These are phyloP conservation scores for Aspergillus mulundensis DNA, from an alignment of 495 filamentous ascomycete species.

Conservation along the genomic window DNA sequence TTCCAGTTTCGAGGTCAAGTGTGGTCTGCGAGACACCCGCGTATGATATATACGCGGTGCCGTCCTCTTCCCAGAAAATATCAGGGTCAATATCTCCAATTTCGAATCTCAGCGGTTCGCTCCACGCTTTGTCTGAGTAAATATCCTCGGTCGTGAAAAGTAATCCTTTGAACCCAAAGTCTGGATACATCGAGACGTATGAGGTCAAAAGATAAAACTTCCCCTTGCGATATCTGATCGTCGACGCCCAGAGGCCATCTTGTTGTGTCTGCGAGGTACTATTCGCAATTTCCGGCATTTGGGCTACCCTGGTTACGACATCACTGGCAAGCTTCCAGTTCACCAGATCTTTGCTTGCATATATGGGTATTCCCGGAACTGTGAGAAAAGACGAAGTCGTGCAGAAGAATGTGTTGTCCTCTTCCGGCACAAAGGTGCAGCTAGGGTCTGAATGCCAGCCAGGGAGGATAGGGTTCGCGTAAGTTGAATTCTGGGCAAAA, in stretches of 20 bases:
- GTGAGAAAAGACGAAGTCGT: conserved; percentile 21
- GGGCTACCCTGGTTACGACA: conserved; percentile 11
- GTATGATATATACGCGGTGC: conserved; percentile 12
- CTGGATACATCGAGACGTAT: conserved; percentile 8
- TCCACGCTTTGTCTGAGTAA: conserved; percentile 17
- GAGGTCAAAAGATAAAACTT: conserved; percentile 19
- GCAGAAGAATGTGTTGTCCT: conserved; percentile 23
- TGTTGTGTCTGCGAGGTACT: conserved; percentile 14
- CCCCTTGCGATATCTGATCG: conserved; percentile 22
- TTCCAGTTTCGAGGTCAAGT: conserved; percentile 19
- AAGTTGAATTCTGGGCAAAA: conserved; percentile 2
- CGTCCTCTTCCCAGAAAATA: conserved; percentile 26
- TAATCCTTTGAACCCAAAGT: conserved; percentile 6
- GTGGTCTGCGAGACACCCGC: conserved; percentile 11
- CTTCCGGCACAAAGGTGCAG: conserved; percentile 17
- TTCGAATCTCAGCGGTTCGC: conserved; percentile 16
- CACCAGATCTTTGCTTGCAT: conserved; percentile 22
- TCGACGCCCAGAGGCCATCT: conserved; percentile 23
- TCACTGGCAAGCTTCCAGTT: conserved; percentile 19
- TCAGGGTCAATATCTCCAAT: conserved; percentile 21
- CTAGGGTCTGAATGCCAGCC: conserved; percentile 28
- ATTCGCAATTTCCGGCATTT: conserved; percentile 17
- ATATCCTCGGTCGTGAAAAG: conserved; percentile 19
- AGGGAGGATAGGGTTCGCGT: conserved; percentile 22
- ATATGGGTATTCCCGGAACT: conserved; percentile 23